Conservation (phyloP, 2,329 filamentous ascomycete genomes). For the Neofusicoccum ribis region DNA sequence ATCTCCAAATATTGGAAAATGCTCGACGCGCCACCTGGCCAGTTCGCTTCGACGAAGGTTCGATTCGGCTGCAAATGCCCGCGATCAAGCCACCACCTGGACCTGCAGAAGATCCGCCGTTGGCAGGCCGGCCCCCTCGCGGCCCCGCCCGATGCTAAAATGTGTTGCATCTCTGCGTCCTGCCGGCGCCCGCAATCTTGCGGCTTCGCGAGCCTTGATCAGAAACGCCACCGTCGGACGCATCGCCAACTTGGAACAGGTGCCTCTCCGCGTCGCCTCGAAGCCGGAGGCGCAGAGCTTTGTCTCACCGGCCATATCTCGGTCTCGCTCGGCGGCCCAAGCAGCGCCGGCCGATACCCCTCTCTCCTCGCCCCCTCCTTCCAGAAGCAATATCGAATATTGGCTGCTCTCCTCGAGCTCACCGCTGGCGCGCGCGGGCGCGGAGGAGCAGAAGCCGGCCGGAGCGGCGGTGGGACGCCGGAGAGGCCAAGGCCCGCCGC, state of each 20-base stretch:
- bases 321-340: conserved; percentile 6
- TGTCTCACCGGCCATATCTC: conserved; percentile 10
- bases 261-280: conserved; percentile 1
- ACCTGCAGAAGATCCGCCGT: conserved; percentile 1
- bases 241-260: not conserved
- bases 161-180: not conserved
- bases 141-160: not conserved
- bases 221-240: not conserved
- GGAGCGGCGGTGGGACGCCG: not conserved
- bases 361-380: conserved; percentile 2
- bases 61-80: not conserved
- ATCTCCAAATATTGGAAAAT: conserved; percentile 14
- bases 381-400: conserved; percentile 18
- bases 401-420: not conserved
- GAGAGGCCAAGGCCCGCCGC: conserved; percentile 1
- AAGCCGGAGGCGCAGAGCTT: not conserved
- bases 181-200: conserved; percentile 3
- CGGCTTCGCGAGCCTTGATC: conserved; percentile 3
- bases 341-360: not conserved
- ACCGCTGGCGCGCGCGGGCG: not conserved
- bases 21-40: not conserved
- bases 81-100: conserved; percentile 5
- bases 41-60: conserved; percentile 5
- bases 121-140: not conserved
- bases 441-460: not conserved